Evolutionary conservation across 2,329 filamentous ascomycete species (phyloP).

Genomic region (Arthrobotrys sphaeroides): DNA sequence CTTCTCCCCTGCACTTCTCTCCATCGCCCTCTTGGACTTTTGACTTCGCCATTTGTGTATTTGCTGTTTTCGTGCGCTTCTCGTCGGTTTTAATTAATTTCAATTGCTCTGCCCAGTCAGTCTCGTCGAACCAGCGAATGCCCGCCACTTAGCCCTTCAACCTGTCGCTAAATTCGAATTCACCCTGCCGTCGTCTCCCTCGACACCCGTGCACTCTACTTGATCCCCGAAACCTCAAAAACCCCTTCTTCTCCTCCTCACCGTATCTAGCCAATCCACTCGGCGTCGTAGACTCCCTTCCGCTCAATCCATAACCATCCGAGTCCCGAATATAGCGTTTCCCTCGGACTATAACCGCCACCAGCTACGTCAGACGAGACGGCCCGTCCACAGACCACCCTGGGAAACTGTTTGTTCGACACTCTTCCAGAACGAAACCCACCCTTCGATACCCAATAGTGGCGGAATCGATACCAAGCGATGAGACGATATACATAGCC

Average conservation of each 20-base stretch:
- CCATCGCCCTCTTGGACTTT: neutral
- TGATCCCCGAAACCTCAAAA: neutral
- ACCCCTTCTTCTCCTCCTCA: neutral
- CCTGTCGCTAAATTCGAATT: conserved; percentile 5
- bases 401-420: conserved; percentile 12
- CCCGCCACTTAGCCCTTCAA: conserved; percentile 14
- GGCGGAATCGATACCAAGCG: neutral
- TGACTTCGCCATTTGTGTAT: neutral
- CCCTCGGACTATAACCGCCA: neutral
- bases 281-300: neutral
- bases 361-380: conserved; percentile 13
- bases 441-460: neutral
- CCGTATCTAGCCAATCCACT: neutral
- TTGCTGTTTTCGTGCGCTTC: conserved; percentile 9
- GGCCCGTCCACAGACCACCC: conserved; percentile 9
- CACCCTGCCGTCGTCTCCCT: neutral
- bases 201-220: neutral
- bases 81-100: neutral
- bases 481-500: conserved; percentile 25
- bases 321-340: conserved; percentile 7
- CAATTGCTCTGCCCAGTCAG: conserved; percentile 21
- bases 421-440: conserved; percentile 11
- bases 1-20: neutral
- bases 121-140: conserved; percentile 45
- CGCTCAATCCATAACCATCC: neutral